Base-by-base conservation (phyloP, 83 land plant genomes). In the Larix sibirica region DNA sequence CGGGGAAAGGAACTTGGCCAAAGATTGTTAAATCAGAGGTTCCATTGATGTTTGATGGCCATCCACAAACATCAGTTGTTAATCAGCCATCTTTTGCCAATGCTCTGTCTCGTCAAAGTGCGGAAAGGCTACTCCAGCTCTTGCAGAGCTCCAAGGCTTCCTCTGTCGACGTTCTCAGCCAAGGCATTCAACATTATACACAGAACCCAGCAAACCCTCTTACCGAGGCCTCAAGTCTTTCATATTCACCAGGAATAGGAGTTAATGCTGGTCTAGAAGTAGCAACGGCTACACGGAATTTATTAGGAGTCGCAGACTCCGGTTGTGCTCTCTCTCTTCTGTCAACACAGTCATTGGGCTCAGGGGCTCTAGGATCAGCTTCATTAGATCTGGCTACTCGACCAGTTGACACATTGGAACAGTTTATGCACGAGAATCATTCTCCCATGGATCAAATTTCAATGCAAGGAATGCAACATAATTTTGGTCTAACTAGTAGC, bases 281-380 rank as follows among this genome's bases (percentile, higher is more conserved):
- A 21, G 69, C 50, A 58, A 69, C 83, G 47, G 26, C 61, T 79
- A 42, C 79, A 26, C 84, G 84, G 59, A 85, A 85, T 31, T 64
- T 88, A 44, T 24, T 83, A 16, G 84, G 87, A 59, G 85, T 86
- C 67, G 68, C 90, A 1, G 77, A 83, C 77, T 81, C 87, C 79
- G 85, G 89, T 74, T 80, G 89, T 91, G 93, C 91, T 91, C 93
- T 85, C 93, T 89, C 93, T 91, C 93, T 91, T 91, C 93, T 89
- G 93, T 91, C 93, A 89, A 83, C 89, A 77, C 89, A 91, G 62
- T 69, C 88, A 69, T 81, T 78, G 88, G 50, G 79, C 59, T 80
- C 88, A 26, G 64, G 84, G 75, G 85, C 68, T 74, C 83, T 76
- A 47, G 79, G 81, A n/a, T 84, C 90, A 59, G 81, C 63, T 54